Conservation (phyloP, 2,329 filamentous ascomycete genomes). For the Stromatinia cepivora region DNA sequence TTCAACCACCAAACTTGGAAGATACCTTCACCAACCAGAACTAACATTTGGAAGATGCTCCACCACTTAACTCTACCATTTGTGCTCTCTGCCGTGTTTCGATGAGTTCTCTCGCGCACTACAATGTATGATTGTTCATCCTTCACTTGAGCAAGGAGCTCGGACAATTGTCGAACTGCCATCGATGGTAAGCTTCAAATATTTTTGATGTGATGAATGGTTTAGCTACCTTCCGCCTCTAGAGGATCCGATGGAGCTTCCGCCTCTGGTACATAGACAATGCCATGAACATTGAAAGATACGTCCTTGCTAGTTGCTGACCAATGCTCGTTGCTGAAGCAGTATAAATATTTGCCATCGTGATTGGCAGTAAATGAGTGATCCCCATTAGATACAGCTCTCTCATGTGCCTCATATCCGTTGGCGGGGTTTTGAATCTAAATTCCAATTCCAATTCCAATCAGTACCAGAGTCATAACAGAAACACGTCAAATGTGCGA, state of each 20-base stretch:
- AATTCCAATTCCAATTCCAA: conserved; percentile 26
- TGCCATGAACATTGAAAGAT: conserved; percentile 98
- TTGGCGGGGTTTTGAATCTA: conserved; percentile 77
- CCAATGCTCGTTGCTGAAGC: conserved; percentile 99
- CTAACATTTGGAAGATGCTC: conserved; percentile 92
- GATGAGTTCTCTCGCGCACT: conserved; percentile 89
- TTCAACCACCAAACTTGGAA: conserved; percentile 99
- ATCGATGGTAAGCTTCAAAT: conserved; percentile 17
- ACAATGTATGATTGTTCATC: conserved; percentile 98
- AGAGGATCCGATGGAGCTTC: conserved; percentile 84
- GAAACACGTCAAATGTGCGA: background rate
- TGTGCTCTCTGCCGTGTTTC: conserved; percentile 98
- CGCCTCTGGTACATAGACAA: conserved; percentile 91
- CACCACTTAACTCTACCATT: conserved; percentile 99
- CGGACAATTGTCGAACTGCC: conserved; percentile 76
- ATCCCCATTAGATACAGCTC: conserved; percentile 83
- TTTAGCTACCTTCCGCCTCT: conserved; percentile 75
- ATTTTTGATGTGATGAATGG: background rate
- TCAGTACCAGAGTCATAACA: background rate
- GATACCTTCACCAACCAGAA: conserved; percentile 86
- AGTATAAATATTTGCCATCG: conserved; percentile 93
- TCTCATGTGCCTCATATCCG: conserved; percentile 77
- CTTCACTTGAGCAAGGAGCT: conserved; percentile 88
- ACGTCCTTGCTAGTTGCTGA: conserved; percentile 95
- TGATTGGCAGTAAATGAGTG: conserved; percentile 82